These are phyloP conservation scores for Pecoramyces ruminantium DNA, from an alignment of 192 early-diverging fungal species.

Conservation along the genomic window DNA sequence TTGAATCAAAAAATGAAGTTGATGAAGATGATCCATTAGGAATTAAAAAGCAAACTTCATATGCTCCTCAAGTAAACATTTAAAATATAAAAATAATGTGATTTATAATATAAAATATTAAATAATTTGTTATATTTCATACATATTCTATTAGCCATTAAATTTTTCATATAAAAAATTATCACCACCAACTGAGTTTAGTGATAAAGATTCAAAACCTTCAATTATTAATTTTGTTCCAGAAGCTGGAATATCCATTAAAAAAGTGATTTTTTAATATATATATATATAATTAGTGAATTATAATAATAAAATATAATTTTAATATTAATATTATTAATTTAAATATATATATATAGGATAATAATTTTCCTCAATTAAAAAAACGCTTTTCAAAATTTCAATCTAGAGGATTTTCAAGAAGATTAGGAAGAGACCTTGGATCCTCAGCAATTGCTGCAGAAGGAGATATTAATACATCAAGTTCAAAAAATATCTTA, in stretches of 20 bases:
- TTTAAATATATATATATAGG: neutral
- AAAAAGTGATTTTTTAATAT: neutral
- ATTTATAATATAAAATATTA: no score
- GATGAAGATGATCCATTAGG: no score
- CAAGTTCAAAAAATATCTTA: neutral
- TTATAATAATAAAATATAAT: no score
- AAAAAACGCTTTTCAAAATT: neutral
- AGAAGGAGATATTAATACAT: no score
- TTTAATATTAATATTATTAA: no score
- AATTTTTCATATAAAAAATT: neutral
- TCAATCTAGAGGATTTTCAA: neutral
- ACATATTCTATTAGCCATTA: neutral
- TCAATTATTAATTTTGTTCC: neutral
- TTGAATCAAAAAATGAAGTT: no score
- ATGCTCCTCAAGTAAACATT: no score
- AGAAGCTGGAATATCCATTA: neutral
- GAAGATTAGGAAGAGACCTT: neutral
- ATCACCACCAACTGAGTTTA: neutral
- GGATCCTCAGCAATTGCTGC: neutral
- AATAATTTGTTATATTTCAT: no score
- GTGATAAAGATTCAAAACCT: neutral
- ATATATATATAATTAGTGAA: no score
- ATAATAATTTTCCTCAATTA: neutral
- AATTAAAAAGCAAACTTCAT: no score
- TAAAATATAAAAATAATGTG: no score